These are phyloP conservation scores for Brassica rapa DNA, from an alignment of 345 rosid species.

Conservation along the genomic window DNA sequence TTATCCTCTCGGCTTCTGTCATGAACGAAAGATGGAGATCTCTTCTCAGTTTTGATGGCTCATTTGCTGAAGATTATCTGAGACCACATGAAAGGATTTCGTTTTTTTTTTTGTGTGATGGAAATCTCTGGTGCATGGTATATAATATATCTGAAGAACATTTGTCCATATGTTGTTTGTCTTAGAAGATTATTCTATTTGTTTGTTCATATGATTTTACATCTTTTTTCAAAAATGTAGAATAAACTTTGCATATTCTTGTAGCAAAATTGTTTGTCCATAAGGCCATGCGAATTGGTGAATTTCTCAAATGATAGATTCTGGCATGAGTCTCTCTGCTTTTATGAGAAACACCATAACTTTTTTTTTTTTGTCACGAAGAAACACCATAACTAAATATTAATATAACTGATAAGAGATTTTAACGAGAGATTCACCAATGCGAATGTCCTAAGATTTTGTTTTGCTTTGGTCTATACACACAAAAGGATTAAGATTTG, in stretches of 20 bases:
- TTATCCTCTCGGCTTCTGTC: slow-evolving; percentile 33
- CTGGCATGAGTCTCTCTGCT: too few relatives aligned
- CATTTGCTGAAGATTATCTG: slow-evolving; percentile 20
- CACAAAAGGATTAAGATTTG: too few relatives aligned
- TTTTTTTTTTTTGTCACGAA: too few relatives aligned
- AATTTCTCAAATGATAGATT: too few relatives aligned
- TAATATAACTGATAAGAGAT: too few relatives aligned
- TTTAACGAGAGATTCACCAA: too few relatives aligned
- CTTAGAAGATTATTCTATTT: neutral
- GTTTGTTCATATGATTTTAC: slow-evolving; percentile 16
- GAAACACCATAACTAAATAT: too few relatives aligned
- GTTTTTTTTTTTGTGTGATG: slow-evolving; percentile 14
- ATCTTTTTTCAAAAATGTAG: neutral
- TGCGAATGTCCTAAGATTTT: too few relatives aligned
- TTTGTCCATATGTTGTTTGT: slow-evolving; percentile 19
- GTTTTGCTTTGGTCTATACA: too few relatives aligned
- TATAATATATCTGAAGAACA: neutral
- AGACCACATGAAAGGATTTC: slow-evolving; percentile 13
- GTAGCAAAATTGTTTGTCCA: slow-evolving; percentile 25
- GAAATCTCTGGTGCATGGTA: slow-evolving; percentile 18
- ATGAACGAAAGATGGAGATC: slow-evolving; percentile 16
- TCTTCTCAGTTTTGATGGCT: slow-evolving; percentile 8
- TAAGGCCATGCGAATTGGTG: neutral
- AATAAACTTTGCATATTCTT: neutral
- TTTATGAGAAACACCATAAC: too few relatives aligned